These are phyloP conservation scores for Papiliotrema terrestris DNA, from an alignment of 1,284 basidiomycete species.

Conservation along the genomic window DNA sequence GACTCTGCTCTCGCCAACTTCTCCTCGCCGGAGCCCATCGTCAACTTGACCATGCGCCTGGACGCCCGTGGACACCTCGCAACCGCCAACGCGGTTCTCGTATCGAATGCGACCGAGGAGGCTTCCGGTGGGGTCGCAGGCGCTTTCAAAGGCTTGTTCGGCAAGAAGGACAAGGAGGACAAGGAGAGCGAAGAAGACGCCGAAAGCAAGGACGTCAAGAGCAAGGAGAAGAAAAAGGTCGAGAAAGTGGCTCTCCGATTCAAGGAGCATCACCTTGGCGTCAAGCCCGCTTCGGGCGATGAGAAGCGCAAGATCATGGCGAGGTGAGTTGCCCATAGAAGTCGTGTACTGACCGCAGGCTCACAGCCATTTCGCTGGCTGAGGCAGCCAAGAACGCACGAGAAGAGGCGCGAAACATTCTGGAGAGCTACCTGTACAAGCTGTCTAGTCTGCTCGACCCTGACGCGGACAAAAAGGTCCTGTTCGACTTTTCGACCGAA, in stretches of 20 bases:
- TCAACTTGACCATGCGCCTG: conserved; percentile 74
- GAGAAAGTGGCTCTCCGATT: conserved; percentile 57
- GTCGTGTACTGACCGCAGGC: conserved; percentile 52
- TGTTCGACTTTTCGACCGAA: conserved; percentile 72
- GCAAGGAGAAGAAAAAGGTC: conserved; percentile 47
- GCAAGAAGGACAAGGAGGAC: conserved; percentile 46
- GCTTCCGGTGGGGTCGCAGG: conserved; percentile 72
- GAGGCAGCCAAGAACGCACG: conserved; percentile 72
- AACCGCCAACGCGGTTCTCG: conserved; percentile 68
- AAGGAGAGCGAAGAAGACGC: conserved; percentile 39
- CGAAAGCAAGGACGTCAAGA: conserved; percentile 29
- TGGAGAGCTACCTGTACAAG: conserved; percentile 90
- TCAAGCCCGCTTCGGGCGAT: conserved; percentile 66
- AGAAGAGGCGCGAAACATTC: conserved; percentile 86
- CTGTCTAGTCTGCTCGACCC: conserved; percentile 76
- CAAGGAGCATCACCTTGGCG: conserved; percentile 59
- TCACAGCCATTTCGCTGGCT: conserved; percentile 71
- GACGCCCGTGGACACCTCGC: conserved; percentile 78
- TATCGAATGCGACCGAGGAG: conserved; percentile 56
- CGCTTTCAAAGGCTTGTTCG: conserved; percentile 76
- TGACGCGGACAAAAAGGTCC: conserved; percentile 59
- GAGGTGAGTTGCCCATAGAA: conserved; percentile 53
- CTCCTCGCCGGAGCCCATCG: conserved; percentile 49
- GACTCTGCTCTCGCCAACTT: conserved; percentile 38
- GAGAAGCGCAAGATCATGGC: conserved; percentile 68